Conservation (phyloP, 2,329 filamentous ascomycete genomes). For the Colletotrichum tofieldiae region DNA sequence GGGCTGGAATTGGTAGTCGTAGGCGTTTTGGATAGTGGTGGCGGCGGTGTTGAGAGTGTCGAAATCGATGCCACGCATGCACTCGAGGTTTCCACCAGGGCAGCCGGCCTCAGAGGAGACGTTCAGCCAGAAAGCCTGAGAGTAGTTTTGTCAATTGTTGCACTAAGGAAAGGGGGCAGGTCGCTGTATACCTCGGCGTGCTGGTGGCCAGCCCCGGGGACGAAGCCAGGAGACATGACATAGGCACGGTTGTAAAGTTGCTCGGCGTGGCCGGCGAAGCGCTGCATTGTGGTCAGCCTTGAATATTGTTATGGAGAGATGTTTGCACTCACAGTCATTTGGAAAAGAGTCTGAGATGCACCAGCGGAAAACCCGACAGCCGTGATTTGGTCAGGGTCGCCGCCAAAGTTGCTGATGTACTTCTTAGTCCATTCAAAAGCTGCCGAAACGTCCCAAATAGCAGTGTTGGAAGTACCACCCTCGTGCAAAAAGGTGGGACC, state of each 20-base stretch:
- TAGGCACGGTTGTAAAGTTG: constrained; percentile 27
- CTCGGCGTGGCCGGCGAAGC: constrained; percentile 38
- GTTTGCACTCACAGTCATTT: constrained; percentile 58
- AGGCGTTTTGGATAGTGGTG: constrained; percentile 17
- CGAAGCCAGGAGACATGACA: constrained; percentile 30
- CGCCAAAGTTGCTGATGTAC: constrained; percentile 66
- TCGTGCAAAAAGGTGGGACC: constrained; percentile 43
- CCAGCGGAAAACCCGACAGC: constrained; percentile 68
- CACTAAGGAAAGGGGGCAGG: background rate
- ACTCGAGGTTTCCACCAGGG: constrained; percentile 18
- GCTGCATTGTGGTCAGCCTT: constrained; percentile 26
- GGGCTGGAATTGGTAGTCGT: constrained; percentile 49
- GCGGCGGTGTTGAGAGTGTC: constrained; percentile 24
- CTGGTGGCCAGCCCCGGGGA: constrained; percentile 28
- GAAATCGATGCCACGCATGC: constrained; percentile 32
- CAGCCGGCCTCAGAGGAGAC: constrained; percentile 26
- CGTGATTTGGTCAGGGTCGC: constrained; percentile 64
- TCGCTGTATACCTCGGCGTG: constrained; percentile 32
- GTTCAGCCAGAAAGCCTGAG: constrained; percentile 22
- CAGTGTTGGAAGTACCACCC: constrained; percentile 60
- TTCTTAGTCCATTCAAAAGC: constrained; percentile 67
- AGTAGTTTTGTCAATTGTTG: background rate
- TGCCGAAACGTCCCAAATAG: constrained; percentile 44
- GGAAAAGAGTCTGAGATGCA: constrained; percentile 63
- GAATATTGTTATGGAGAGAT: constrained; percentile 50